A percentile compares a stretch with the other conserved stretches of the same genome.
Conservation (phyloP, 768 basidiomycete species). For the Paxillus involutus region DNA sequence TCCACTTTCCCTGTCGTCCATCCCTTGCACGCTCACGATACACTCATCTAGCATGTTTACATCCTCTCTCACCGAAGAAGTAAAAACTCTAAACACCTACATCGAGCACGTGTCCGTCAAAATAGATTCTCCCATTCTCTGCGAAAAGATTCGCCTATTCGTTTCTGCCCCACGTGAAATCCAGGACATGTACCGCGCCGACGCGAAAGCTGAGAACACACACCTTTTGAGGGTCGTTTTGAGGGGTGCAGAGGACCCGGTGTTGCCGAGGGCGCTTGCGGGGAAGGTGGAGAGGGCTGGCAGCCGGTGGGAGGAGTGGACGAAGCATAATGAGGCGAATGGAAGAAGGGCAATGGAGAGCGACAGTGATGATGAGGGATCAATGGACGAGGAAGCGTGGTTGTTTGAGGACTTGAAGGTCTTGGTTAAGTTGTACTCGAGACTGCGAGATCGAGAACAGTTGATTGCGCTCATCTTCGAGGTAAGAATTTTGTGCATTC, state of each 20-base stretch:
- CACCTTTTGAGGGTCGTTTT: conserved; percentile 81
- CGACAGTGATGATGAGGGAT: conserved; percentile 93
- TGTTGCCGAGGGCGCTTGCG: conserved; percentile 75
- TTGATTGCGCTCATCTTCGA: conserved; percentile 93
- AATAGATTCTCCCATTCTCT: conserved; percentile 84
- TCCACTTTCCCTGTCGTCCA: background rate
- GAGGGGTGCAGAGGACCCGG: conserved; percentile 73
- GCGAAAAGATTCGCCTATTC: conserved; percentile 84
- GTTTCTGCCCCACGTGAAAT: conserved; percentile 87
- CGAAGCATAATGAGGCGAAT: conserved; percentile 49
- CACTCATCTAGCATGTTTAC: conserved; percentile 83
- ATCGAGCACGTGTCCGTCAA: conserved; percentile 86
- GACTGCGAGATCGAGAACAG: conserved; percentile 86
- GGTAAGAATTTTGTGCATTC: conserved; percentile 44
- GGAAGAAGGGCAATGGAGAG: conserved; percentile 37
- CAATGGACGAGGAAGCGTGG: conserved; percentile 95
- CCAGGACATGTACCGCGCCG: conserved; percentile 76
- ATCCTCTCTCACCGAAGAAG: conserved; percentile 87
- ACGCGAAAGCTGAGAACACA: conserved; percentile 73
- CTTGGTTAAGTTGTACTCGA: conserved; percentile 73
- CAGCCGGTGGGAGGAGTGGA: conserved; percentile 76
- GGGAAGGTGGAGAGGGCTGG: conserved; percentile 77
- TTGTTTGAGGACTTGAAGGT: conserved; percentile 88
- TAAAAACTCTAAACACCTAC: conserved; percentile 79
- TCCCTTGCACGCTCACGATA: conserved; percentile 1